Percentiles rank a stretch among this genome's conserved stretches.
phyloP scores from a whole-genome alignment of 1,284 basidiomycete genomes.

The Schizopora paradoxa region DNA sequence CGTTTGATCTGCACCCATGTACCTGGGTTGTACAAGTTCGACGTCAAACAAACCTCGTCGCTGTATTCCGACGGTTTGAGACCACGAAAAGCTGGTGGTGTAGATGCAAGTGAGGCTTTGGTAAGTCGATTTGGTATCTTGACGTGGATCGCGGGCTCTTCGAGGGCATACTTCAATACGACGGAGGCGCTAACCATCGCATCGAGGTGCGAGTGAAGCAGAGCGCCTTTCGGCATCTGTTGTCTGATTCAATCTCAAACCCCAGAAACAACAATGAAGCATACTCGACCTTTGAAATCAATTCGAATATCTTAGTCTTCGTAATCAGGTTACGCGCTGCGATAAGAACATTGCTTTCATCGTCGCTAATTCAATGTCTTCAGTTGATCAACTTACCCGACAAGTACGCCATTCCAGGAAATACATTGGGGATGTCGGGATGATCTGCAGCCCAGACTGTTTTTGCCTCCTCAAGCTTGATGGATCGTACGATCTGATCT shows the following conservation, averaged over 20 bases:
- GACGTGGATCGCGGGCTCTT: conserved; percentile 55
- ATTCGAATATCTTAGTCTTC: conserved; percentile 52
- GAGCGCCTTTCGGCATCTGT: conserved; percentile 73
- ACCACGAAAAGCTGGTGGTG: conserved; percentile 46
- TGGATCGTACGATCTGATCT: conserved; percentile 46
- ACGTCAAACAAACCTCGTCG: conserved; percentile 36
- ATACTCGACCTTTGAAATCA: conserved; percentile 48
- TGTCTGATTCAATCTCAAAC: not conserved
- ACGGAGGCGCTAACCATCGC: conserved; percentile 54
- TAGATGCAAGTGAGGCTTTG: conserved; percentile 32
- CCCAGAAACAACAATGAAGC: not conserved
- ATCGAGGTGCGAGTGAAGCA: conserved; percentile 68
- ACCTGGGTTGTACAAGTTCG: conserved; percentile 36
- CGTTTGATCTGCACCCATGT: conserved; percentile 49
- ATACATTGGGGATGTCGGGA: conserved; percentile 50
- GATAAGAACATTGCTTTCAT: not conserved
- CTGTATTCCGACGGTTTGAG: conserved; percentile 35
- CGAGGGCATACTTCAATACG: conserved; percentile 48
- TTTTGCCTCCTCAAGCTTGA: conserved; percentile 49
- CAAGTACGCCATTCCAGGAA: conserved; percentile 74
- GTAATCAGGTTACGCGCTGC: conserved; percentile 52
- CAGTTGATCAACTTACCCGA: conserved; percentile 38
- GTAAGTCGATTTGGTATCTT: conserved; percentile 36
- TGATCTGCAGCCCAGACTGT: conserved; percentile 54
- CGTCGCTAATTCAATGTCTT: not conserved